Evolutionary conservation across 2,329 filamentous ascomycete species (phyloP).

Genomic region (Stagonosporopsis vannaccii): DNA sequence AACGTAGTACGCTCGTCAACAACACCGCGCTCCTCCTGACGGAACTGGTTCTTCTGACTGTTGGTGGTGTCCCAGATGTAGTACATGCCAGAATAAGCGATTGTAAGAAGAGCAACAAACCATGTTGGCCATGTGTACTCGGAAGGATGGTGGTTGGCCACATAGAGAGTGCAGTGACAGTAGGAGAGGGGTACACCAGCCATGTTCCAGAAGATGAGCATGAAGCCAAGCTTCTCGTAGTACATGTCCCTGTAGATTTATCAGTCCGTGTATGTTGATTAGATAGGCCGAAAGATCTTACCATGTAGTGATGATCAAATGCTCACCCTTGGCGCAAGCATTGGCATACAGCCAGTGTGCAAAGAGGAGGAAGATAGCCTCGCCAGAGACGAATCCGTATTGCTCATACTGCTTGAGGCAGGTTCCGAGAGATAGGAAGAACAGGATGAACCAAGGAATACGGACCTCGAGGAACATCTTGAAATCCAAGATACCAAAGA

Average conservation of each 20-base stretch:
- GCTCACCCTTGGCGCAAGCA: constrained; percentile 89
- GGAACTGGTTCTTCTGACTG: constrained; percentile 93
- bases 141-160: constrained; percentile 81
- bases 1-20: constrained; percentile 76
- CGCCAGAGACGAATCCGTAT: constrained; percentile 86
- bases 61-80: constrained; percentile 94
- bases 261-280: constrained; percentile 7
- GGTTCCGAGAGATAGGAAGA: constrained; percentile 77
- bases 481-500: constrained; percentile 86
- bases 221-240: constrained; percentile 96
- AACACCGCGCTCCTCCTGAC: constrained; percentile 77
- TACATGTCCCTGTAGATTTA: constrained; percentile 77
- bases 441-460: constrained; percentile 89
- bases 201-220: constrained; percentile 98
- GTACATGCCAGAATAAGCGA: constrained; percentile 81
- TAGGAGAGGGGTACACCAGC: constrained; percentile 90
- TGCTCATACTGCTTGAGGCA: constrained; percentile 83
- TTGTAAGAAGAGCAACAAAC: constrained; percentile 69
- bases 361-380: constrained; percentile 83
- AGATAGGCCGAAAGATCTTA: constrained; percentile 41
- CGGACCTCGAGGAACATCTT: constrained; percentile 97
- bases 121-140: constrained; percentile 79
- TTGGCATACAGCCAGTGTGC: constrained; percentile 93
- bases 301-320: constrained; percentile 88
- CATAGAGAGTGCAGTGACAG: constrained; percentile 91